A percentile compares a stretch with the other conserved stretches of the same genome.
phyloP scores from a whole-genome alignment of 768 basidiomycete species.

The Pleurotus tuoliensis region DNA sequence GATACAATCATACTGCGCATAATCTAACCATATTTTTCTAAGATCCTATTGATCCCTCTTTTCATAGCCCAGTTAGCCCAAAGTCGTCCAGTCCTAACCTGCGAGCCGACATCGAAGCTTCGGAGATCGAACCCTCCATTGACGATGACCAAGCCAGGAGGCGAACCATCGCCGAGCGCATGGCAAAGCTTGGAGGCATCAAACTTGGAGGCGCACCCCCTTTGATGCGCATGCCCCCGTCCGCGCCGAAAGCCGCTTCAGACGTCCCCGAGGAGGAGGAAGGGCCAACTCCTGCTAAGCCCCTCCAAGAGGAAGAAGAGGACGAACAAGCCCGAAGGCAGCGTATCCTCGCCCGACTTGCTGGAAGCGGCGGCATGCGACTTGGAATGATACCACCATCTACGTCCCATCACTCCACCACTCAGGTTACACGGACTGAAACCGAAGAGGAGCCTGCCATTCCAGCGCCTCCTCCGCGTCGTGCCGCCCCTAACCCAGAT shows the following conservation, averaged over 20 bases:
- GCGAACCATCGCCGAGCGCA: slow-evolving; percentile 84
- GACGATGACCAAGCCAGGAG: slow-evolving; percentile 52
- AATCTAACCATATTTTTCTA: slow-evolving; percentile 4
- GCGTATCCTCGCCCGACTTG: slow-evolving; percentile 49
- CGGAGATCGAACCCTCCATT: slow-evolving; percentile 21
- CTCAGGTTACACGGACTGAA: slow-evolving; percentile 24
- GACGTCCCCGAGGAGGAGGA: slow-evolving; percentile 14
- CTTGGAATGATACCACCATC: slow-evolving; percentile 52
- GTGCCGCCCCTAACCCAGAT: slow-evolving; percentile 25
- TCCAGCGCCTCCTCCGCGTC: slow-evolving; percentile 13
- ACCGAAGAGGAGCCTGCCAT: slow-evolving; percentile 15
- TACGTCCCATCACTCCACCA: slow-evolving; percentile 19
- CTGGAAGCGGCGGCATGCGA: slow-evolving; percentile 54
- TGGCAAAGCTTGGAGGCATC: slow-evolving; percentile 89
- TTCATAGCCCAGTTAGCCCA: slow-evolving; percentile 47
- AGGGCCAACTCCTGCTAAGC: slow-evolving; percentile 11
- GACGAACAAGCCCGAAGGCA: slow-evolving; percentile 57
- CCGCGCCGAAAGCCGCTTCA: slow-evolving; percentile 20
- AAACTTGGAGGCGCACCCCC: slow-evolving; percentile 71
- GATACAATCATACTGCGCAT: neutral
- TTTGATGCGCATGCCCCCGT: slow-evolving; percentile 31
- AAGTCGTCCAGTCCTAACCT: slow-evolving; percentile 29
- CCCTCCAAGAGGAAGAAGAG: slow-evolving; percentile 33
- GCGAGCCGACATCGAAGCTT: neutral
- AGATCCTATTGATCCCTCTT: slow-evolving; percentile 71